A percentile compares a stretch with the other conserved stretches of the same genome.
These are phyloP conservation scores for Pythium volutum DNA, from an alignment of 352 stramenopile genomes.

Conservation along the genomic window DNA sequence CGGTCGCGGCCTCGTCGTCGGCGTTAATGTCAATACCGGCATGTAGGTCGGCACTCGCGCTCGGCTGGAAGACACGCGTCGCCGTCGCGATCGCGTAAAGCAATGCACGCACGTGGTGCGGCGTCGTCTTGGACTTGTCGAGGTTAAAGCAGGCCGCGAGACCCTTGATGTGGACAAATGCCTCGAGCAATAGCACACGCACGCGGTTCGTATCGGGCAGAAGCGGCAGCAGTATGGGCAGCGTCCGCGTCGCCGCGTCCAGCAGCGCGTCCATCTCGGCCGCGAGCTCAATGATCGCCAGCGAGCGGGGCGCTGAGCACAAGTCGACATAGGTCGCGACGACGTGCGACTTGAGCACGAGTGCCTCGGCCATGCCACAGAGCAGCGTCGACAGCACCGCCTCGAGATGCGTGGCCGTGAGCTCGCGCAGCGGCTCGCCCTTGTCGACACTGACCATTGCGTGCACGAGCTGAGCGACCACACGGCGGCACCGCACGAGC, in stretches of 20 bases:
- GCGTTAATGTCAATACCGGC: slow-evolving; percentile 68
- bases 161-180: slow-evolving; percentile 55
- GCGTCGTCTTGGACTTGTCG: slow-evolving; percentile 41
- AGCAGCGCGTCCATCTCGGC: slow-evolving; percentile 50
- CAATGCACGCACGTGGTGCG: slow-evolving; percentile 43
- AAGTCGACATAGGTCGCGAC: slow-evolving; percentile 54
- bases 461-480: slow-evolving; percentile 45
- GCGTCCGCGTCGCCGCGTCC: slow-evolving; percentile 29
- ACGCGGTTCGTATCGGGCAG: slow-evolving; percentile 44
- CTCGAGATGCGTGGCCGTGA: slow-evolving; percentile 59
- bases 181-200: slow-evolving; percentile 51
- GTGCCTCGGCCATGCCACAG: slow-evolving; percentile 45
- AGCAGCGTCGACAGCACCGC: slow-evolving; percentile 57
- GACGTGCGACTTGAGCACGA: slow-evolving; percentile 50
- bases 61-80: slow-evolving; percentile 38
- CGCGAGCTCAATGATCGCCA: slow-evolving; percentile 52
- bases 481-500: slow-evolving; percentile 36
- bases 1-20: slow-evolving; percentile 70
- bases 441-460: slow-evolving; percentile 35
- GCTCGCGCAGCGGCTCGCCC: slow-evolving; percentile 40
- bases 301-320: slow-evolving; percentile 36
- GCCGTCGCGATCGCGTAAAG: slow-evolving; percentile 61
- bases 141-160: slow-evolving; percentile 65
- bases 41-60: slow-evolving; percentile 5
- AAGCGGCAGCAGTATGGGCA: slow-evolving; percentile 40